Conservation (phyloP, 495 filamentous ascomycete species). For the Penicillium atrosanguineum region DNA sequence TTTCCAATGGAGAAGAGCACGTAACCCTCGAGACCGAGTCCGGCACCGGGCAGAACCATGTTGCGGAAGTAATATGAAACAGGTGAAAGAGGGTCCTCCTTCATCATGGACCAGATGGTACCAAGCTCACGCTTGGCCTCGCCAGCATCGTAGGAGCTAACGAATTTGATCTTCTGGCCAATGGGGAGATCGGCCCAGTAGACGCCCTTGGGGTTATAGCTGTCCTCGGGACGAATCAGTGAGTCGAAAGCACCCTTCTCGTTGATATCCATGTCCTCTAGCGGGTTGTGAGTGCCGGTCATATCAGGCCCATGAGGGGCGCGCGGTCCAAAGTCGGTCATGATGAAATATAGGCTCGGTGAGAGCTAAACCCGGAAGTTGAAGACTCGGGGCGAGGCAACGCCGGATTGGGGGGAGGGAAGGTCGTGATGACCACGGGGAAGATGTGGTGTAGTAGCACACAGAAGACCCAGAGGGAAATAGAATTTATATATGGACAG, state of each 20-base stretch:
- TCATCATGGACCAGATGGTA: conserved; percentile 71
- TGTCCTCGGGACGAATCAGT: conserved; percentile 78
- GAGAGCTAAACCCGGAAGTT: background rate
- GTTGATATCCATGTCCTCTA: conserved; percentile 55
- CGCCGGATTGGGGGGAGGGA: conserved; percentile 1
- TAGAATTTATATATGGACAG: conserved; percentile 21
- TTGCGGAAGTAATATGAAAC: conserved; percentile 81
- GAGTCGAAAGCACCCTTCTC: conserved; percentile 71
- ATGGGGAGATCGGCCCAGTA: conserved; percentile 88
- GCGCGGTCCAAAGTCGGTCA: conserved; percentile 53
- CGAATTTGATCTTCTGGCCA: conserved; percentile 64
- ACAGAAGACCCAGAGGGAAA: conserved; percentile 24
- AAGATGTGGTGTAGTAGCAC: conserved; percentile 3
- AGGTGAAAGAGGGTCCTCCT: conserved; percentile 74
- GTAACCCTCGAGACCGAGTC: conserved; percentile 85
- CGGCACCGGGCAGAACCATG: conserved; percentile 84
- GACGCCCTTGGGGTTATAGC: conserved; percentile 70
- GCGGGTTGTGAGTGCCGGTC: conserved; percentile 47
- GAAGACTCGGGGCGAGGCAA: background rate
- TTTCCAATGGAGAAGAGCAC: conserved; percentile 95
- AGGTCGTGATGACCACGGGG: conserved; percentile 17
- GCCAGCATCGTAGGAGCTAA: conserved; percentile 60
- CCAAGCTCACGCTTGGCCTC: conserved; percentile 65
- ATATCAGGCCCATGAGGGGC: conserved; percentile 57
- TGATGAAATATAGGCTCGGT: conserved; percentile 12